Base-by-base conservation (phyloP, 2,329 filamentous ascomycete genomes). In the Tricladium varicosporioides region DNA sequence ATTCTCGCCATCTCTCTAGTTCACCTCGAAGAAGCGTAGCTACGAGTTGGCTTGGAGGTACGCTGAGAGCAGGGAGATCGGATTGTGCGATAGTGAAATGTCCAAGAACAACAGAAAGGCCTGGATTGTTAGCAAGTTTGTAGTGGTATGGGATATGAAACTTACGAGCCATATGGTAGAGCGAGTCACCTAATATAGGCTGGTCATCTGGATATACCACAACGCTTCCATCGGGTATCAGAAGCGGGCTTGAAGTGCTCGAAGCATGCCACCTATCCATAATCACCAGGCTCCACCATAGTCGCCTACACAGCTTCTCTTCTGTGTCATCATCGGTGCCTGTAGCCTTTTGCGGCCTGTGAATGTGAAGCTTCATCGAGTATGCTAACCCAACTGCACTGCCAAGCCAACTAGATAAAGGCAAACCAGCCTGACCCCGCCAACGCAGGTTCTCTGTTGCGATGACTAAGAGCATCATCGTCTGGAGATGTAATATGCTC, bases 221-320 rank as follows among this genome's bases (percentile, higher is more conserved):
- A 5, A 85, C 78, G 52, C 78, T 83, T 59, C 81, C 79, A 62
- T 88, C 82, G 1, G 82, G 82, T 56, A 91, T 83, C 57, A 86
- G 76, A 11, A 83, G 65, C 2, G 86, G 83, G 59, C 80, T 83
- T 11, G 82, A 83, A 4, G 81, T 86, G 18, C 83, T 85, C n/a
- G 84, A 80, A 3, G 88, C 85, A 67, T 89, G 84, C 86, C 86
- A 91, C 14, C 87, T 81, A 66, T 91, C 88, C 61, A 91, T 80
- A 60, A 88, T 79, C 47, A 90, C 80, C 33, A 91, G 74, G 13
- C 84, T 82, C 84, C 86, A 90, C 88, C 88, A 91, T 15, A 86
- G 80, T 45, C 86, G 80, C 51, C 85, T 76, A 1, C 80, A 80
- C 3, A 90, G 74, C 15, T 82, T 82, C 50, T 85, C 82, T 46